Base-by-base conservation (phyloP, 2,329 filamentous ascomycete genomes). In the Onygenales sp. region DNA sequence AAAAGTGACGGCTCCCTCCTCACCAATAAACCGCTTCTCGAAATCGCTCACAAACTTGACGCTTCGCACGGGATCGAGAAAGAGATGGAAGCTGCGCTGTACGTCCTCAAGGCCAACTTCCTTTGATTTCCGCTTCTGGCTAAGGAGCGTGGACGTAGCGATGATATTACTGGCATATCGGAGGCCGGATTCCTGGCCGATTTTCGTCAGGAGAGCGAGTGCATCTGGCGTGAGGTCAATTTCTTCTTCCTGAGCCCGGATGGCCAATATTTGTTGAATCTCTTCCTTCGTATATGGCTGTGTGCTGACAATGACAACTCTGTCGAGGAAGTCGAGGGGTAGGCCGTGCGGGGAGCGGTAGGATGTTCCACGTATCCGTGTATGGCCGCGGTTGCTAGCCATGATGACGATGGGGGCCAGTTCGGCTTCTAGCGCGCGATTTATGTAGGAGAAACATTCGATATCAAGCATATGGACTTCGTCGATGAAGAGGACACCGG, bases 381-480 rank as follows among this genome's bases (percentile, higher is more conserved):
- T 88, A 70, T 90, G 83, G 59, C 93, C 93, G 56, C 93, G 82
- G 76, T 98, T 98, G 78, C 88, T 95, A 52, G 93, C 93, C 93
- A 98, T 98, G 73, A 98, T 98, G 70, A 98, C 91, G 59, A 98
- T 91, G 40, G 93, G 93, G 1, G 93, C 90, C 34, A 98, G 80
- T 64, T 97, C 90, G 56, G 91, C 89, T 73, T 98, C 93, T 44
- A 98, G 79, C 0, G 93, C 93, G 51, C 93, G 87, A 77, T 98
- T 98, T 78, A 98, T 86, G 77, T 95, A 98, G 44, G 90, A 94
- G 77, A 95, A 98, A 76, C 92, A 97, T 72, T 98, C 93, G 59
- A 97, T 96, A 69, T 98, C 93, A 54, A 98, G 87, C 92, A 98
- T 97, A 77, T 98, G 93, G 4, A 98, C 92, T 75, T 98, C 93